Percentiles rank a stretch among this genome's conserved stretches.
These are phyloP conservation scores for Arthrocladium fulminans DNA, from an alignment of 2,329 filamentous ascomycete genomes.

Conservation along the genomic window DNA sequence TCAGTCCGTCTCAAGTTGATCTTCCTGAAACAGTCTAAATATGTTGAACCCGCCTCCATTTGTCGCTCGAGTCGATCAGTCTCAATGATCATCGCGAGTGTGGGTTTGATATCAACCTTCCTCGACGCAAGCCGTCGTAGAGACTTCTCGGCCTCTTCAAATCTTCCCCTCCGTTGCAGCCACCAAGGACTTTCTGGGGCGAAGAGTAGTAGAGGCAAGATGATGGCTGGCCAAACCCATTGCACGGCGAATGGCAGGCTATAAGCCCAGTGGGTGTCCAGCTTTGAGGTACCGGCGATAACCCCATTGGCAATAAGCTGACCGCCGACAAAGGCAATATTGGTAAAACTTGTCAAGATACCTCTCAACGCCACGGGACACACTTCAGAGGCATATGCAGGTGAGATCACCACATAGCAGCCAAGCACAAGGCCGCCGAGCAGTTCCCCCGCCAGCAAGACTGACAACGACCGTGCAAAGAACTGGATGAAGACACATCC, in stretches of 20 bases:
- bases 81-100: constrained; percentile 35
- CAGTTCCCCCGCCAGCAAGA: constrained; percentile 40
- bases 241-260: constrained; percentile 38
- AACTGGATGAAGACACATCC: constrained; percentile 23
- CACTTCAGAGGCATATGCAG: constrained; percentile 38
- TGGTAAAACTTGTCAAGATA: constrained; percentile 42
- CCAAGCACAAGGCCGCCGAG: constrained; percentile 41
- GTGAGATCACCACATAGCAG: constrained; percentile 42
- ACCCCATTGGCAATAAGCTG: constrained; percentile 30
- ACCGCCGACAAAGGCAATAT: constrained; percentile 40
- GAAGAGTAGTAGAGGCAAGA: constrained; percentile 31
- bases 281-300: constrained; percentile 26
- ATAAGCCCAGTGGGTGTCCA: constrained; percentile 36
- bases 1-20: constrained; percentile 37
- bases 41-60: constrained; percentile 29
- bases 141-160: constrained; percentile 30
- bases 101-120: constrained; percentile 33
- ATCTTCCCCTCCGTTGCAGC: constrained; percentile 29
- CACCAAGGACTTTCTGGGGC: constrained; percentile 34
- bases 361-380: constrained; percentile 38
- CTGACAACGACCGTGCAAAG: constrained; percentile 27
- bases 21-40: constrained; percentile 36
- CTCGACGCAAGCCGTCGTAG: constrained; percentile 30
- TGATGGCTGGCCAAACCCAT: constrained; percentile 33
- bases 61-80: constrained; percentile 34